Evolutionary conservation across 495 filamentous ascomycete genomes (phyloP).

Genomic region (Podospora appendiculata): DNA sequence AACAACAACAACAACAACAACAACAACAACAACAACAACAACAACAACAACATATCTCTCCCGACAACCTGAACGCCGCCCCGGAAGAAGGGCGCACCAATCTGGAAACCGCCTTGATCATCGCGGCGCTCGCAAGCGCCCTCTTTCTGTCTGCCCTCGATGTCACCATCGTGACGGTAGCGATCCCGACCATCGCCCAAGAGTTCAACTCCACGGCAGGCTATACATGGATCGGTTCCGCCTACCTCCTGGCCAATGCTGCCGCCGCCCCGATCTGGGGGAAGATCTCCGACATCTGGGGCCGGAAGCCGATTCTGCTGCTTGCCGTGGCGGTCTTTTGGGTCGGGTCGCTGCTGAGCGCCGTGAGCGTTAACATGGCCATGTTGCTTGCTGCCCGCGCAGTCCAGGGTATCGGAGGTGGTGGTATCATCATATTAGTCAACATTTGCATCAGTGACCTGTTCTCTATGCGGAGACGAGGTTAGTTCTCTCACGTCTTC

Average conservation of each 20-base stretch:
- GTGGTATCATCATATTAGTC: constrained; percentile 70
- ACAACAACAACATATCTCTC: not conserved
- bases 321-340: constrained; percentile 68
- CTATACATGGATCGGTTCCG: constrained; percentile 72
- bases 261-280: constrained; percentile 70
- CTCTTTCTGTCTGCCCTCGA: constrained; percentile 49
- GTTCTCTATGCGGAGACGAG: constrained; percentile 63
- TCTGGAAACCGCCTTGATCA: constrained; percentile 27
- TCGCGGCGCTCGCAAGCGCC: constrained; percentile 37
- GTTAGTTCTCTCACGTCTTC: constrained; percentile 11
- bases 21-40: not conserved
- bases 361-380: constrained; percentile 54
- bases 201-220: constrained; percentile 55
- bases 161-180: constrained; percentile 29
- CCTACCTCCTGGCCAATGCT: constrained; percentile 61
- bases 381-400: constrained; percentile 72
- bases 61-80: no score
- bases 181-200: constrained; percentile 52
- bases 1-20: not conserved
- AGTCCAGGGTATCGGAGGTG: constrained; percentile 78
- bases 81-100: constrained; percentile 27
- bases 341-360: constrained; percentile 66
- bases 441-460: constrained; percentile 79
- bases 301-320: constrained; percentile 72
- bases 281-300: constrained; percentile 82